Conservation (phyloP, 2,329 filamentous ascomycete genomes). For the Diaporthe australafricana region DNA sequence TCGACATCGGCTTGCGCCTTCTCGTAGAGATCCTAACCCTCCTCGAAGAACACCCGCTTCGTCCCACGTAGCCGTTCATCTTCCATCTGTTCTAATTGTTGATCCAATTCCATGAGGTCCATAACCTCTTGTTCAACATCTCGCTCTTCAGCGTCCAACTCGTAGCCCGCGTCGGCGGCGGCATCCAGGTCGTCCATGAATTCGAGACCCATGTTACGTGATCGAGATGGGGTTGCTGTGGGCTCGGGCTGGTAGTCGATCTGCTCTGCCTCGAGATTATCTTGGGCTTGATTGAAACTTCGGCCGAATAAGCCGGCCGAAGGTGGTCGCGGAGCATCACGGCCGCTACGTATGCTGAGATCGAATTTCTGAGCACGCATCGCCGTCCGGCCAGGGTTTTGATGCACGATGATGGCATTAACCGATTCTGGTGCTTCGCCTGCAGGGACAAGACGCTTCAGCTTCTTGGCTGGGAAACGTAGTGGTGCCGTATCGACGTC, state of each 20-base stretch:
- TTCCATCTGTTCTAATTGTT: slow-evolving; percentile 68
- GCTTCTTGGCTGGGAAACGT: slow-evolving; percentile 43
- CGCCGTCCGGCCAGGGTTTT: slow-evolving; percentile 53
- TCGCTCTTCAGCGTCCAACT: slow-evolving; percentile 58
- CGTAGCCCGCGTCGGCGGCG: slow-evolving; percentile 64
- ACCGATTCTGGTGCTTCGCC: slow-evolving; percentile 51
- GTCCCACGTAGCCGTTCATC: slow-evolving; percentile 58
- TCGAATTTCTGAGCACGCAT: slow-evolving; percentile 60
- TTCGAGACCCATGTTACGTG: slow-evolving; percentile 51
- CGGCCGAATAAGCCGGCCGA: slow-evolving; percentile 25
- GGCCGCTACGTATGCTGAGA: slow-evolving; percentile 55
- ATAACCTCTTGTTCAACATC: slow-evolving; percentile 71
- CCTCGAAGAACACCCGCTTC: slow-evolving; percentile 66
- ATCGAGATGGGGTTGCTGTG: slow-evolving; percentile 35
- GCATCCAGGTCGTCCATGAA: slow-evolving; percentile 64
- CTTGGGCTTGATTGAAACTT: slow-evolving; percentile 31
- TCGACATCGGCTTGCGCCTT: slow-evolving; percentile 37
- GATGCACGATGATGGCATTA: slow-evolving; percentile 67
- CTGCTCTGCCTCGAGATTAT: slow-evolving; percentile 16
- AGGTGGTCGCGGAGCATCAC: slow-evolving; percentile 49
- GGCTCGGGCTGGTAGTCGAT: slow-evolving; percentile 22
- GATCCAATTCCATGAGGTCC: slow-evolving; percentile 75
- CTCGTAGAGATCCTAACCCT: slow-evolving; percentile 44
- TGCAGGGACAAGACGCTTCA: slow-evolving; percentile 33
- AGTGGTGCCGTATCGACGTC: slow-evolving; percentile 44